phyloP scores from a whole-genome alignment of 805 yeast genomes.

The Kodamaea fukazawae region DNA sequence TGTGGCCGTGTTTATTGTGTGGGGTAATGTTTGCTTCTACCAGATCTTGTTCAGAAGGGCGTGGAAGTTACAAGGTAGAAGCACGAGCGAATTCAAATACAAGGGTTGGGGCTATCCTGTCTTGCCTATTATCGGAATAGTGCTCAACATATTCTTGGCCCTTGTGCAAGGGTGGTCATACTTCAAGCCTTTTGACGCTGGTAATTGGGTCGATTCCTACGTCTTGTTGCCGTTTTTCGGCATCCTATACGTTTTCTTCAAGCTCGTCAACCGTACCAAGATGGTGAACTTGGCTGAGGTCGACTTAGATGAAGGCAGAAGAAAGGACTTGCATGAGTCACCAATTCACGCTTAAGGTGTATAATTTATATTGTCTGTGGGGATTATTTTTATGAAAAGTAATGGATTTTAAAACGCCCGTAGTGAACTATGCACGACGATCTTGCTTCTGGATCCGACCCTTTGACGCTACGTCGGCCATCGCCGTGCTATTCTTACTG shows the following conservation, averaged over 20 bases:
- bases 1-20: constrained; percentile 64
- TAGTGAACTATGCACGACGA: too few relatives aligned
- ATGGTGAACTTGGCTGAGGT: constrained; percentile 43
- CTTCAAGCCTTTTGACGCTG: constrained; percentile 54
- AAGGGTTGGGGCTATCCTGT: constrained; percentile 48
- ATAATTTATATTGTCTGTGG: too few relatives aligned
- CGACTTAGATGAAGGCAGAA: constrained; percentile 52
- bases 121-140: constrained; percentile 48
- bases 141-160: constrained; percentile 50
- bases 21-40: constrained; percentile 58
- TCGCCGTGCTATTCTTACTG: too few relatives aligned
- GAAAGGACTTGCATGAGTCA: neutral
- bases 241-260: constrained; percentile 38
- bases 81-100: constrained; percentile 33
- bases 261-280: constrained; percentile 36
- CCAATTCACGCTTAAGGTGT: too few relatives aligned
- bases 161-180: constrained; percentile 67
- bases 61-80: constrained; percentile 37
- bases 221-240: constrained; percentile 59
- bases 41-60: constrained; percentile 56
- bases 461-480: too few relatives aligned
- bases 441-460: too few relatives aligned
- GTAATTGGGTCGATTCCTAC: constrained; percentile 53
- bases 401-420: too few relatives aligned
- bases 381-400: too few relatives aligned